Evolutionary conservation across 140 eudicot genomes (phyloP).

Genomic region (Ambrosia hybrid): DNA sequence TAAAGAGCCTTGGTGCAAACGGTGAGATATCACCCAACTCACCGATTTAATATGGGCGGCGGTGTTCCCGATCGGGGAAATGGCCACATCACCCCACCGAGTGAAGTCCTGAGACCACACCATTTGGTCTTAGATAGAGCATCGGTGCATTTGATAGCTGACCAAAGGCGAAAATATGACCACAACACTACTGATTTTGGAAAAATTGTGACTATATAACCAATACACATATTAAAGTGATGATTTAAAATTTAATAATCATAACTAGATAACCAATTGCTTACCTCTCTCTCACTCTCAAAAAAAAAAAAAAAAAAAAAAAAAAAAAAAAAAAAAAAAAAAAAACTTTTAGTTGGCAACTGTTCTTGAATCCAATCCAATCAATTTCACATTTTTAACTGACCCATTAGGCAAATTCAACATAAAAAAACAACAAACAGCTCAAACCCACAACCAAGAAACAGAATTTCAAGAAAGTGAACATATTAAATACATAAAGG

Average conservation of each 20-base stretch:
- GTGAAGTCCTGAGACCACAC: too few species aligned
- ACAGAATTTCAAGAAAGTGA: too few species aligned
- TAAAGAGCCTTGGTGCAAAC: too few species aligned
- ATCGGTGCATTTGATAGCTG: not conserved
- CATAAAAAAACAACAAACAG: not conserved
- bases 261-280: not conserved
- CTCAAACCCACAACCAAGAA: not conserved
- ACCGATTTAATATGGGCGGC: too few species aligned
- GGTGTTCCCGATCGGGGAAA: too few species aligned
- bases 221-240: not conserved
- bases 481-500: too few species aligned
- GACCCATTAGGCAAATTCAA: constrained; percentile 19
- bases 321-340: too few species aligned
- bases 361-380: not conserved
- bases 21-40: too few species aligned
- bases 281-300: not conserved
- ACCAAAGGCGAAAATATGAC: not conserved
- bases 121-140: not conserved
- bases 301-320: not conserved
- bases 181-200: too few species aligned
- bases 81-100: too few species aligned
- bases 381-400: constrained; percentile 10
- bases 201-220: not conserved
- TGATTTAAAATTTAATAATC: not conserved
- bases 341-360: not conserved